Percentiles rank a stretch among this genome's conserved stretches.
Evolutionary conservation across 1,284 basidiomycete genomes (phyloP).

Genomic region (Singerocomus inundabilis): DNA sequence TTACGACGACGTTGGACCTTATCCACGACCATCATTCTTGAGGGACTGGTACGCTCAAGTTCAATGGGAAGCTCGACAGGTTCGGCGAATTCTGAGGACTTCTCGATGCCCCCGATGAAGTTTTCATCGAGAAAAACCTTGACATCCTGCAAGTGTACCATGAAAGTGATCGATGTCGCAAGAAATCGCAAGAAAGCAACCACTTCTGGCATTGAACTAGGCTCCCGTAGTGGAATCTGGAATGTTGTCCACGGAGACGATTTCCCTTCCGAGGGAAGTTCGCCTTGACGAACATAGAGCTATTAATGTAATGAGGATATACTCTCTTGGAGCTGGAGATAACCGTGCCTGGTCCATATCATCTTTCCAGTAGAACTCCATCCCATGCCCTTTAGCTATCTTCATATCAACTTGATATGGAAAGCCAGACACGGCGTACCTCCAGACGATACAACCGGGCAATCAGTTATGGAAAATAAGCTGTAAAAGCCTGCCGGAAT

Average conservation of each 20-base stretch:
- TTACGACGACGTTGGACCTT: slow-evolving; percentile 21
- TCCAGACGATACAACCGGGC: no score
- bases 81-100: slow-evolving; percentile 45
- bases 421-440: background rate
- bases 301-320: background rate
- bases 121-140: slow-evolving; percentile 76
- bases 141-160: slow-evolving; percentile 74
- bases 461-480: no score
- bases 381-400: slow-evolving; percentile 59
- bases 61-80: slow-evolving; percentile 46
- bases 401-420: no score
- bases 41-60: slow-evolving; percentile 20
- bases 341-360: slow-evolving; percentile 50
- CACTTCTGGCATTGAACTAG: slow-evolving; percentile 72
- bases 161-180: slow-evolving; percentile 91
- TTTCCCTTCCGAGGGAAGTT: slow-evolving; percentile 37
- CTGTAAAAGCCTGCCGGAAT: slow-evolving; percentile 54
- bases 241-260: slow-evolving; percentile 74
- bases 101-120: slow-evolving; percentile 70
- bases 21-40: slow-evolving; percentile 24
- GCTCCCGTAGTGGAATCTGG: slow-evolving; percentile 82
- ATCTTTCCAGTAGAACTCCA: slow-evolving; percentile 96
- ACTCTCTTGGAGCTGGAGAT: no score
- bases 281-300: slow-evolving; percentile 53
- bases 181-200: slow-evolving; percentile 89